Evolutionary conservation across 2,329 filamentous ascomycete species (phyloP).

Genomic region (Colletotrichum zoysiae): DNA sequence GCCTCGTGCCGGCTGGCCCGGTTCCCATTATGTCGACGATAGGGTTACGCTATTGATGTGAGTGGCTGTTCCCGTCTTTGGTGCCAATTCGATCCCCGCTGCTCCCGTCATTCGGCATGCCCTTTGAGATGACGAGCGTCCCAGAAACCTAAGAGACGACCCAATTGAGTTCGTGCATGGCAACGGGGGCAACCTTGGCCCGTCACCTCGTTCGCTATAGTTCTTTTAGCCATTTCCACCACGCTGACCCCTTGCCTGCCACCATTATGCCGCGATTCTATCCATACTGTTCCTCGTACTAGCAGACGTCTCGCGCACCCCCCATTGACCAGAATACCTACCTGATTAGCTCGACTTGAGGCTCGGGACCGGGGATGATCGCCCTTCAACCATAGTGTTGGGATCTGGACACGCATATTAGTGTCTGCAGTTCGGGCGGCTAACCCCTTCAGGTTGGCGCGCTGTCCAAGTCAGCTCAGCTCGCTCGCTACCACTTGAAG

Average conservation of each 20-base stretch:
- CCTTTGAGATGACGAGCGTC: not conserved
- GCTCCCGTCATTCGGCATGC: not conserved
- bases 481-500: slow-evolving; percentile 14
- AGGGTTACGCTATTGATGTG: not conserved
- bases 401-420: slow-evolving; percentile 34
- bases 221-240: not conserved
- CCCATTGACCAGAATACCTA: slow-evolving; percentile 16
- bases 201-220: not conserved
- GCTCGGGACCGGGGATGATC: slow-evolving; percentile 36
- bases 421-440: slow-evolving; percentile 23
- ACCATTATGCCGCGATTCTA: slow-evolving; percentile 13
- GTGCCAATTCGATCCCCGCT: slow-evolving; percentile 12
- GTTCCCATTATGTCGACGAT: not conserved
- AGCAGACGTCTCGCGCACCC: slow-evolving; percentile 13
- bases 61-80: slow-evolving; percentile 24
- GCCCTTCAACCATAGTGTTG: slow-evolving; percentile 40
- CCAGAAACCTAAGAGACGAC: not conserved
- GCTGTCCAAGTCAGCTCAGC: slow-evolving; percentile 30
- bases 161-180: slow-evolving; percentile 1
- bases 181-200: not conserved
- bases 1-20: not conserved
- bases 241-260: slow-evolving; percentile 19
- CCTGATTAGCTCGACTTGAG: slow-evolving; percentile 8
- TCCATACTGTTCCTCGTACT: slow-evolving; percentile 16
- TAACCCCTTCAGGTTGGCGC: slow-evolving; percentile 34